These are phyloP conservation scores for Oryza meridionalis DNA, from an alignment of 176 grass and related monocot species.

Conservation along the genomic window DNA sequence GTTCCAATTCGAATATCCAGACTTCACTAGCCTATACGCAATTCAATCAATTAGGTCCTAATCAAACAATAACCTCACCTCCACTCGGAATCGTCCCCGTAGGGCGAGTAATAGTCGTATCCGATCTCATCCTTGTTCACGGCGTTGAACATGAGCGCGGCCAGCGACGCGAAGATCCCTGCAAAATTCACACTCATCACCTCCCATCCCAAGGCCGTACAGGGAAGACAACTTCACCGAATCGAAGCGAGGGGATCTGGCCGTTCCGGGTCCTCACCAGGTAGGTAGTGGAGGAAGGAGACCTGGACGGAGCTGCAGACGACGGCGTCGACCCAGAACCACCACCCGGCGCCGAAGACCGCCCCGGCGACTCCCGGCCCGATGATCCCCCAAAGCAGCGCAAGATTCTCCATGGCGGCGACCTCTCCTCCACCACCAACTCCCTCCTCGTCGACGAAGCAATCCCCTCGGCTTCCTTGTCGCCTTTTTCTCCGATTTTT, in stretches of 20 bases:
- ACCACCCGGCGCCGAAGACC: constrained; percentile 91
- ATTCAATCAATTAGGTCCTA: background rate
- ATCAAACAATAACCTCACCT: constrained; percentile 47
- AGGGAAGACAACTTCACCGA: background rate
- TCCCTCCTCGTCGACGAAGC: constrained; percentile 32
- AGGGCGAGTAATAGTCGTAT: constrained; percentile 87
- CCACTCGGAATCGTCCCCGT: constrained; percentile 73
- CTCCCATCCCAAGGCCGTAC: background rate
- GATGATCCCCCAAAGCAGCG: constrained; percentile 80
- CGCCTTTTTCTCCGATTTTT: constrained; percentile 15
- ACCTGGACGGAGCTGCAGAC: constrained; percentile 85
- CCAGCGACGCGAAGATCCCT: constrained; percentile 71
- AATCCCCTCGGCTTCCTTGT: constrained; percentile 16
- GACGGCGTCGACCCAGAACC: constrained; percentile 98
- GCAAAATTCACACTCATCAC: constrained; percentile 20
- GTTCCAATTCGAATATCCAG: background rate
- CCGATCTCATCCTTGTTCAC: constrained; percentile 78
- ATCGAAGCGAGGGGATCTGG: constrained; percentile 27
- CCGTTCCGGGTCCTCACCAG: constrained; percentile 49
- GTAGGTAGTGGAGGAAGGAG: constrained; percentile 95
- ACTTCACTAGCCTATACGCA: background rate
- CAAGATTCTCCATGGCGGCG: constrained; percentile 66
- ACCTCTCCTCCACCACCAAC: constrained; percentile 20
- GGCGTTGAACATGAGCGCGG: constrained; percentile 93
- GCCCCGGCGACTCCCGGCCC: constrained; percentile 84